phyloP scores from a whole-genome alignment of 768 basidiomycete species.

The Ramaria sp. region DNA sequence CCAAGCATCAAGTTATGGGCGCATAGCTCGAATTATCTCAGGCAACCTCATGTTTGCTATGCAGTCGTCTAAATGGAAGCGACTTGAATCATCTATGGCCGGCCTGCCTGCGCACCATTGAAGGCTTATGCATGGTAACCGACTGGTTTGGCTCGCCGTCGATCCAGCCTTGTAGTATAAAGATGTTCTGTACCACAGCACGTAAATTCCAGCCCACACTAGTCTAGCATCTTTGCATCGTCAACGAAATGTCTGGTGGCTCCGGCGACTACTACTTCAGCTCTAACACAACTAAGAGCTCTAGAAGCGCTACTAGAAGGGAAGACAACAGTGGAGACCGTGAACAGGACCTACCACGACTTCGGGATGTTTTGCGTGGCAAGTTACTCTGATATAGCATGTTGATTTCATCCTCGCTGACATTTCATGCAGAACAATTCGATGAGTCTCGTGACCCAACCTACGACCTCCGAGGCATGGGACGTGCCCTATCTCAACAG shows the following conservation, averaged over 20 bases:
- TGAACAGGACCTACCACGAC: slow-evolving; percentile 3
- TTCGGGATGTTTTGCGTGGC: slow-evolving; percentile 8
- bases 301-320: not conserved
- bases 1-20: not conserved
- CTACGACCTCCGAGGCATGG: not conserved
- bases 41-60: not conserved
- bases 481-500: not conserved
- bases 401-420: not conserved
- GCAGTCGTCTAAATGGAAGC: not conserved
- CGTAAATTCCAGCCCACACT: not conserved
- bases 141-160: not conserved
- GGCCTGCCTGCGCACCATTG: not conserved
- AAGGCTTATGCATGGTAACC: not conserved
- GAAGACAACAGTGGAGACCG: not conserved
- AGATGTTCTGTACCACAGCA: not conserved
- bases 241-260: slow-evolving; percentile 6
- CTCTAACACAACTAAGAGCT: not conserved
- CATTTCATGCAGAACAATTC: slow-evolving; percentile 3
- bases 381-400: not conserved
- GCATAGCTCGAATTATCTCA: not conserved
- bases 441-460: not conserved
- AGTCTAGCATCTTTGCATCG: not conserved
- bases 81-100: not conserved
- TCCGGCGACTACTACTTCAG: slow-evolving; percentile 1
- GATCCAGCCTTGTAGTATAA: not conserved